Evolutionary conservation across 2,329 filamentous ascomycete genomes (phyloP), one percentile per base, ranked within the genome.

Genomic region (Lasiodiplodia sp.): DNA sequence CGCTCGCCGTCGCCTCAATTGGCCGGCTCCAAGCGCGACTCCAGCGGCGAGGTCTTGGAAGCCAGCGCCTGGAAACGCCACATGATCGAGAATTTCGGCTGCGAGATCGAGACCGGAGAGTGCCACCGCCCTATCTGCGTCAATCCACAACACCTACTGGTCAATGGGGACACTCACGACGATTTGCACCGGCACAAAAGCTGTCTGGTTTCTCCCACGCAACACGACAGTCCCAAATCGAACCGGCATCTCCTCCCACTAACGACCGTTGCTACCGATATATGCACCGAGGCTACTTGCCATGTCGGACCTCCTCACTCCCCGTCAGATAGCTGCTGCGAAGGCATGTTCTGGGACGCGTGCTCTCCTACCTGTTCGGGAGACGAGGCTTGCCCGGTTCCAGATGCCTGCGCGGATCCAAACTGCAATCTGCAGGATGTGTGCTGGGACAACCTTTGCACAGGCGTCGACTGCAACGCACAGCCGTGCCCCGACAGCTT

Each of bases 321-420:
- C 2, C 31, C 47, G 23, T 52, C 47, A 53, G 75, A 77, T 52
- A 70, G 76, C 53, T 77, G 78, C 68, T 80, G 78, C 68, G 76
- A 79, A 71, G 77, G 73, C 55, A 78, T 77, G 70, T 74, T 74
- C 67, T 69, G 75, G 40, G 76, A 78, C 57, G 69, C 58, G 8
- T 74, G 72, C 64, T 69, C 74, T 23, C 65, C 75, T 47, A 71
- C 74, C 18, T 78, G 78, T 69, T 72, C 74, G 55, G 73, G 75
- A 31, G 73, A 78, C 23, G 70, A 70, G n/a, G 69, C 73, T 34
- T 79, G 78, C 65, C 70, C 72, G 2, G 67, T 72, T 18, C 73
- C 76, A 21, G 76, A 78, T 60, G 72, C 73, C 31, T 80, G 79
- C 71, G 79, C 73, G 67, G 78, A 81, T 68, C 78, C 79, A 34